Percentiles rank a stretch among this genome's conserved stretches.
Conservation (phyloP, 2,329 filamentous ascomycete genomes). For the Colletotrichum chrysophilum region DNA sequence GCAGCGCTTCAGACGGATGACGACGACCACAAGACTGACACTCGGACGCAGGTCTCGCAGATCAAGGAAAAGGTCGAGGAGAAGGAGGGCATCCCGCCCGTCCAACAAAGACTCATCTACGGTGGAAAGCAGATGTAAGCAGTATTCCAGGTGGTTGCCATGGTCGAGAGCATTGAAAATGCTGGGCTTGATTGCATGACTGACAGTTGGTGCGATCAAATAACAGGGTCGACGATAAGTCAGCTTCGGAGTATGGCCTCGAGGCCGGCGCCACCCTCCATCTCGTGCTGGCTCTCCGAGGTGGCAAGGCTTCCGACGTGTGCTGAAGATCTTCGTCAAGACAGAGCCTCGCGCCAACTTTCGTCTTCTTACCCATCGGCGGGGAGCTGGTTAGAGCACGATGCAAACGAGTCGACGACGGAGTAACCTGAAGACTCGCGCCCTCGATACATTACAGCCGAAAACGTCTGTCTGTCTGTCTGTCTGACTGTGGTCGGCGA, state of each 20-base stretch:
- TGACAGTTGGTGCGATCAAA: neutral
- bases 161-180: neutral
- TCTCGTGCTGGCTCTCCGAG: conserved; percentile 91
- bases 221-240: conserved; percentile 90
- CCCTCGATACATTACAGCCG: neutral
- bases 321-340: neutral
- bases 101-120: conserved; percentile 94
- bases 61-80: conserved; percentile 99
- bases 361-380: neutral
- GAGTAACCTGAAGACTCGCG: neutral
- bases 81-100: conserved; percentile 97
- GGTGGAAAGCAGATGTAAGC: conserved; percentile 95
- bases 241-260: conserved; percentile 86
- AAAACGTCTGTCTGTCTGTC: neutral
- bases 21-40: neutral
- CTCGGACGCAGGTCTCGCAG: conserved; percentile 72
- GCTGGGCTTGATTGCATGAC: neutral
- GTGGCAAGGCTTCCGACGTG: conserved; percentile 53
- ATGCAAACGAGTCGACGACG: neutral
- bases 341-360: neutral
- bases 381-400: neutral
- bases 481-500: neutral
- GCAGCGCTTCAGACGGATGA: neutral
- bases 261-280: conserved; percentile 93
- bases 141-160: neutral